Evolutionary conservation across 345 rosid species (phyloP).

Genomic region (Pistacia atlantica): DNA sequence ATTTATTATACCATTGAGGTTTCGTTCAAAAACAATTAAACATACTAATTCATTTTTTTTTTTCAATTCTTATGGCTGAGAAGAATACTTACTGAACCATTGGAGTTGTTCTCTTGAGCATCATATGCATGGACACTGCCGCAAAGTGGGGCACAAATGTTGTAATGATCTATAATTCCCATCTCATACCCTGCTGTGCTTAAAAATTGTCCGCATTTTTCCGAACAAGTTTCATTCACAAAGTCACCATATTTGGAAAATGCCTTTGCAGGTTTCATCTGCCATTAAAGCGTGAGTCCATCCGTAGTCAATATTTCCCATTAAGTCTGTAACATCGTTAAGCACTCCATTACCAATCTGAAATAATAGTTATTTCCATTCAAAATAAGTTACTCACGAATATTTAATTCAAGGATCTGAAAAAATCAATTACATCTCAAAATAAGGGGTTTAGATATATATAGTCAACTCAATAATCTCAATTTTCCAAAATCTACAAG

Average conservation of each 20-base stretch:
- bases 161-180: conserved; percentile 37
- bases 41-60: too few species aligned
- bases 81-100: conserved; percentile 23
- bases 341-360: conserved; percentile 49
- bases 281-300: conserved; percentile 55
- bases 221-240: conserved; percentile 20
- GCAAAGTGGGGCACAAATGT: conserved; percentile 50
- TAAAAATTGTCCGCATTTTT: conserved; percentile 27
- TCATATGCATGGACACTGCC: background rate
- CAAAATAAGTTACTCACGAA: background rate
- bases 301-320: conserved; percentile 33
- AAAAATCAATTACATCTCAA: too few species aligned
- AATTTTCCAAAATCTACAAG: too few species aligned
- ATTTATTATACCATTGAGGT: too few species aligned
- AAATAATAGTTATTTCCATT: background rate
- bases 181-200: conserved; percentile 14
- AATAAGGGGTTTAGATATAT: too few species aligned
- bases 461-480: too few species aligned
- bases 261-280: conserved; percentile 36
- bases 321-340: conserved; percentile 26
- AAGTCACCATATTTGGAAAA: conserved; percentile 26
- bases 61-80: too few species aligned
- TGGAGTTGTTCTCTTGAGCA: background rate
- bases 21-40: too few species aligned
- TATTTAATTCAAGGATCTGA: too few species aligned